phyloP scores from a whole-genome alignment of 306 rosid genomes.

The Cyclanthera cordifolia region DNA sequence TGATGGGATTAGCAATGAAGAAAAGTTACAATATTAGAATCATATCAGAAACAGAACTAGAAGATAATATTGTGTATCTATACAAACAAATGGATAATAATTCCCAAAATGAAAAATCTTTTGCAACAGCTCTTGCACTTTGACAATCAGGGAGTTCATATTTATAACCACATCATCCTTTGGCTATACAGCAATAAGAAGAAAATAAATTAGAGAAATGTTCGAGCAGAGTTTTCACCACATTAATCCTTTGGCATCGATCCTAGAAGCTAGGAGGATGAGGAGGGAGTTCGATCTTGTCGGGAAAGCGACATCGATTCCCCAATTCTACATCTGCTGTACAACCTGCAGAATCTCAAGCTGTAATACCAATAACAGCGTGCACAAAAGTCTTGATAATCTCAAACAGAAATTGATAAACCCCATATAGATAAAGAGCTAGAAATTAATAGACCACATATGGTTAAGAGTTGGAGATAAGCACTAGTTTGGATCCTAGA shows the following conservation, averaged over 20 bases:
- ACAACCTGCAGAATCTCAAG: constrained; percentile 5
- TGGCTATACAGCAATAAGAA: constrained; percentile 40
- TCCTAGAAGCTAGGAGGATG: constrained; percentile 11
- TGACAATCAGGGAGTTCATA: constrained; percentile 31
- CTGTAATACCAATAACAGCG: not conserved
- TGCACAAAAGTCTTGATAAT: not conserved
- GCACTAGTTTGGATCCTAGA: too few relatives aligned
- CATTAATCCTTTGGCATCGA: not conserved
- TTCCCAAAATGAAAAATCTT: constrained; percentile 12
- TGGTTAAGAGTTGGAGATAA: too few relatives aligned
- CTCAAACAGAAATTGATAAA: not conserved
- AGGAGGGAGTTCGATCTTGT: not conserved
- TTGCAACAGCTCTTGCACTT: constrained; percentile 24
- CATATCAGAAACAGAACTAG: constrained; percentile 8
- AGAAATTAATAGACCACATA: too few relatives aligned
- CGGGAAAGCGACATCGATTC: not conserved
- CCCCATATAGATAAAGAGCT: too few relatives aligned
- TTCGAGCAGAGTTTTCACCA: not conserved
- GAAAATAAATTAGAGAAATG: constrained; percentile 4
- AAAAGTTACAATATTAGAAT: constrained; percentile 8
- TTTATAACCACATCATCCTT: constrained; percentile 25
- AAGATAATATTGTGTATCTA: constrained; percentile 16
- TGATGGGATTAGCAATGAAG: constrained; percentile 1
- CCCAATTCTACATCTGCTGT: not conserved
- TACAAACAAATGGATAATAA: constrained; percentile 9